Base-by-base conservation (phyloP, 2,329 filamentous ascomycete genomes). In the Alternaria incomplexa region DNA sequence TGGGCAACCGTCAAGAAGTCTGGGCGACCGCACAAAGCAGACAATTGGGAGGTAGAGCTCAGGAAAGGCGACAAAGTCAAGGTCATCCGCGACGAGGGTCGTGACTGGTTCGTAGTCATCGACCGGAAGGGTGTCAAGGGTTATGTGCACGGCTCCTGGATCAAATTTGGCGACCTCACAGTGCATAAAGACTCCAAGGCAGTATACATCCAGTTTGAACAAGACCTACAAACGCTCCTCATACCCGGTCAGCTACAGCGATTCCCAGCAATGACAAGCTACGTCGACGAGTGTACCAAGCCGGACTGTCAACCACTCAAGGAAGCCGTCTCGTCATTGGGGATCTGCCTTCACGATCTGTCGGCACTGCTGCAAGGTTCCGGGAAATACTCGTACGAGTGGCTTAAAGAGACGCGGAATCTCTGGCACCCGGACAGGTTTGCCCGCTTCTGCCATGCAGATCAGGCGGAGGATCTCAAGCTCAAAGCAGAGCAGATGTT, bases 341-440 rank as follows among this genome's bases (percentile, higher is more conserved):
- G 68, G 9, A 71, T 77, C 52, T 79, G 77, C 50, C 25, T 56
- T 6, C 77, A 79, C 55, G 73, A 78, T 50, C 50, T 79, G 43
- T 56, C 60, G 40, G 58, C 51, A 22, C 51, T 79, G 23, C 62
- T 79, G 40, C 43, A 65, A n/a, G 75, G 72, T 6, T 74, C 73
- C 8, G 72, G 66, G 3, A 20, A 47, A 4, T 76, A 72, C 48
- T 68, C 63, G 1, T 62, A 66, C 28, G 67, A 69, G 15, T 73
- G 69, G 64, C 65, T 79, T 26, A 77, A 75, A 60, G 64, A 69
- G 11, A 66, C 70, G 47, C 67, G 77, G 15, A 73, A 70, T 57
- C 47, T 70, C 30, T 79, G 74, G 73, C 77, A 79, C 43, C 77
- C 77, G 32, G 77, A 79, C 47, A 72, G 68, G 26, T 78, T 79